Evolutionary conservation across 177 flowering plant genomes (phyloP).

Genomic region (Telopea speciosissima): DNA sequence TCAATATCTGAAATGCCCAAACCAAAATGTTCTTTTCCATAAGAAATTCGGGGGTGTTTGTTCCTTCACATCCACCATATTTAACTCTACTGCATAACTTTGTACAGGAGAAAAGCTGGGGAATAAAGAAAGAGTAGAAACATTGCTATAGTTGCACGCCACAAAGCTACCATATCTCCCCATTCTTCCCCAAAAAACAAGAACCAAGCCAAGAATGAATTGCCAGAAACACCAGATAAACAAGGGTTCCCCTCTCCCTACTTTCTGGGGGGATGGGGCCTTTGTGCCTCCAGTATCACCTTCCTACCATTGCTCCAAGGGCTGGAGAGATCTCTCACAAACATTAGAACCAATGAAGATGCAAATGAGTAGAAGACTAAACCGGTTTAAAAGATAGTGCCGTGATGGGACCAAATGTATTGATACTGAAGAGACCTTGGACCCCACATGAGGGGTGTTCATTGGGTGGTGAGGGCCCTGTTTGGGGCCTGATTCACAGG

Average conservation of each 20-base stretch:
- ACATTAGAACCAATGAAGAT: too few species aligned
- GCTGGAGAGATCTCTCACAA: background rate
- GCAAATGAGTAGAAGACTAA: background rate
- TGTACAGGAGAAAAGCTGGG: background rate
- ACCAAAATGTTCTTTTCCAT: background rate
- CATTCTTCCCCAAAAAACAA: constrained; percentile 1
- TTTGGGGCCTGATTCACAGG: constrained; percentile 36
- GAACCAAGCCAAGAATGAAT: constrained; percentile 35
- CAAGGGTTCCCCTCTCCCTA: constrained; percentile 5
- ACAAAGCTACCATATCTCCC: background rate
- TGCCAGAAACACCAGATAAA: constrained; percentile 22
- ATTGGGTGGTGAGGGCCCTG: constrained; percentile 51
- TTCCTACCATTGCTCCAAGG: background rate
- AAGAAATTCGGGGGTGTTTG: background rate
- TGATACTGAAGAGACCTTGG: constrained; percentile 4
- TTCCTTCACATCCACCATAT: constrained; percentile 4
- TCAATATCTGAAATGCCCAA: background rate
- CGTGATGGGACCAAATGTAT: background rate
- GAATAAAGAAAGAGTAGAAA: background rate
- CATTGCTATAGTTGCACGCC: background rate
- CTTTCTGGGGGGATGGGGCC: constrained; percentile 13
- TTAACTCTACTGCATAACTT: background rate
- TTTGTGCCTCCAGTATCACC: constrained; percentile 14
- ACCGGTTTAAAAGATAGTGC: background rate
- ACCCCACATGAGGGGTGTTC: constrained; percentile 11